Conservation (phyloP, 306 rosid species). For the Ziziphus jujuba region DNA sequence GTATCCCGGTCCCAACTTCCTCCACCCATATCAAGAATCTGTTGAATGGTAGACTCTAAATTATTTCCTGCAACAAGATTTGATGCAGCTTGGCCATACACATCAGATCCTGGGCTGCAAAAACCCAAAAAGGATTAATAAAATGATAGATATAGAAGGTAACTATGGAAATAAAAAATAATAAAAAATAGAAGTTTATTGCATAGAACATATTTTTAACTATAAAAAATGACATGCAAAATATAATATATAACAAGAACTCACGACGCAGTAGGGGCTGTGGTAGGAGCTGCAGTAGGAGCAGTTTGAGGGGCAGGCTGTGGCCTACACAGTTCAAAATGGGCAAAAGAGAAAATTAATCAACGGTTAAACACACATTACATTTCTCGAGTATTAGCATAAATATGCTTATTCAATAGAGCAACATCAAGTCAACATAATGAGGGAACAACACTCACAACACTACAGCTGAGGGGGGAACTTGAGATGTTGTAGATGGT, state of each 20-base stretch:
- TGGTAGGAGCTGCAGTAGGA: conserved; percentile 48
- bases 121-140: conserved; percentile 5
- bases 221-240: not conserved
- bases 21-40: conserved; percentile 89
- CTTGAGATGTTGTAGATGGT: conserved; percentile 36
- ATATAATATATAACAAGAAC: conserved; percentile 4
- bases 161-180: not conserved
- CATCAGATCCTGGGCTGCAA: conserved; percentile 64
- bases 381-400: not conserved
- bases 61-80: conserved; percentile 87
- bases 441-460: conserved; percentile 40
- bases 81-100: conserved; percentile 93
- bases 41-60: conserved; percentile 78
- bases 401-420: not conserved
- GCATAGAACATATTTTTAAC: not conserved
- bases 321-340: conserved; percentile 36
- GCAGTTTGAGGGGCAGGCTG: conserved; percentile 37
- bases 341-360: conserved; percentile 8
- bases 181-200: not conserved
- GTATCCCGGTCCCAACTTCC: conserved; percentile 95
- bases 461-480: conserved; percentile 36
- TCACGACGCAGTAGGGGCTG: conserved; percentile 48
- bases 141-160: not conserved
- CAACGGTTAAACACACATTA: not conserved
- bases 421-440: not conserved